phyloP scores from a whole-genome alignment of 257 asterid genomes.

The Primulina eburnea region DNA sequence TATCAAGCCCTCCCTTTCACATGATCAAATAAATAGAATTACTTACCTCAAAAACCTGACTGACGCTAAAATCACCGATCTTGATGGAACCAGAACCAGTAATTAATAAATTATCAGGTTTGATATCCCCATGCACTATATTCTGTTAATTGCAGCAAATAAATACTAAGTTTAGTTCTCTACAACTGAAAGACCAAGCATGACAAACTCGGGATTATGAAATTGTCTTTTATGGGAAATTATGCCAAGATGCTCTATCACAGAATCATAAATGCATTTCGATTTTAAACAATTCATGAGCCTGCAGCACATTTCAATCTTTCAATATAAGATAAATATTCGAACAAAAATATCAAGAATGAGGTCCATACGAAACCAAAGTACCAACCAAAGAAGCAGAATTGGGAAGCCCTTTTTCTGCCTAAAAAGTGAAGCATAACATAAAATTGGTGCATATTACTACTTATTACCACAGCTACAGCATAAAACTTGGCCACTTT shows the following conservation, averaged over 20 bases:
- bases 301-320: neutral
- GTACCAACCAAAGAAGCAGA: neutral
- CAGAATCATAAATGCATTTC: neutral
- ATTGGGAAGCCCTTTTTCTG: neutral
- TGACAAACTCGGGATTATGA: neutral
- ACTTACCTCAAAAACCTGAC: conserved; percentile 94
- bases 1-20: conserved; percentile 11
- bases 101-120: conserved; percentile 90
- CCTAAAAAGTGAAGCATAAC: neutral
- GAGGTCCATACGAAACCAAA: no score
- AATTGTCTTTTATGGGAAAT: neutral
- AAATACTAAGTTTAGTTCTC: conserved; percentile 18
- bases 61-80: conserved; percentile 95
- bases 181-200: neutral
- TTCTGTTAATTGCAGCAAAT: conserved; percentile 47
- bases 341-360: neutral
- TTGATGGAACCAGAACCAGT: conserved; percentile 78
- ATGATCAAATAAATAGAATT: conserved; percentile 13
- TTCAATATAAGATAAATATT: neutral
- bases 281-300: neutral
- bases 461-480: no score
- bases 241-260: neutral
- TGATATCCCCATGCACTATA: conserved; percentile 92
- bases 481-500: no score
- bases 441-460: neutral